Base-by-base conservation (phyloP, 306 rosid genomes). In the Malus sieversii region DNA sequence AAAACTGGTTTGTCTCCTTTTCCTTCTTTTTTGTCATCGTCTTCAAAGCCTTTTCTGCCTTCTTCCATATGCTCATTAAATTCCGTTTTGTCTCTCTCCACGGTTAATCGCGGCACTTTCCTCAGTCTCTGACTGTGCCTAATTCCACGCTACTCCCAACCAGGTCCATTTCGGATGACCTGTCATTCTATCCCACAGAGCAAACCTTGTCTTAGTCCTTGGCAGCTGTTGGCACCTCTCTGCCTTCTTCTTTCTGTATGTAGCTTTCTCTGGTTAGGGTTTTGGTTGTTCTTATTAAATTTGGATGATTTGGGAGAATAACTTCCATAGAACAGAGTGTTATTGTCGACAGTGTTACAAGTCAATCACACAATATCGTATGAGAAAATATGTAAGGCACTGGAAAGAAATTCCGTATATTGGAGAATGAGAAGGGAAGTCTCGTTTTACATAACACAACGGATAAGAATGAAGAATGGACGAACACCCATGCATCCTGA, bases 81-180 rank as follows among this genome's bases (percentile, higher is more conserved):
- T 84, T 77, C 87, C 78, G 46, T 77, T 63, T 79, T 85, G 89
- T 86, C 91, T 82, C 87, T 73, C 86, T 82, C 76, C 63, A 62
- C 76, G 77, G 27, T 74, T 22, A n/a, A 23, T 15, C 73, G 44
- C 40, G 71, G 85, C 73, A 78, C 10, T 68, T 70, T 82, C 52
- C 72, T 45, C 69, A 53, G 75, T 46, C 73, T 38, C 66, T 33
- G 51, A 53, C 25, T 10, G 14, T 65, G 68, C 53, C 55, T 48
- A 48, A 15, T 68, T 6, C 51, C 1, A 6, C 42, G 46, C 78
- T 60, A n/a, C 62, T n/a, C 30, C 30, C 63, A 58, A 0, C 32
- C 64, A 73, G 51, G 59, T 57, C 79, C 29, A 45, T 59, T 55
- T 22, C 66, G 40, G 10, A 72, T 80, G 86, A 80, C 70, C 73